Base-by-base conservation (phyloP, 805 yeast species). In the Torulaspora quercuum region DNA sequence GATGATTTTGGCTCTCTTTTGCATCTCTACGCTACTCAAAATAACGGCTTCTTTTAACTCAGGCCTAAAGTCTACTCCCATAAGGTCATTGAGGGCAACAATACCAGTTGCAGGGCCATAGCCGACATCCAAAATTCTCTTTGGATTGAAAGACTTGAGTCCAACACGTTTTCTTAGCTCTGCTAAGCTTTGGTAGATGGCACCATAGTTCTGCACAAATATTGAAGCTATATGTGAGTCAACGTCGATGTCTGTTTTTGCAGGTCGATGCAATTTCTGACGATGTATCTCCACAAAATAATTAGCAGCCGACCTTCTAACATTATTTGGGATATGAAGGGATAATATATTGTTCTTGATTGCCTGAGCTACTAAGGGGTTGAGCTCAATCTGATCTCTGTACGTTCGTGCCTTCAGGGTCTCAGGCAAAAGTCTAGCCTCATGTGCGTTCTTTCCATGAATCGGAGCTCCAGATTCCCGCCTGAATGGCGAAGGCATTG, bases 101-200 rank as follows among this genome's bases (percentile, higher is more conserved):
- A 92, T 78, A 2, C 97, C 97, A 0, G 94, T 81, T 2, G 87
- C 90, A 1, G 98, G 97, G 0, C 98, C 97, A 54, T 72, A 79
- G 0, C 95, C 90, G 9, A 86, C 75, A 52, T 86, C 94, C 33
- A 92, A 66, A 0, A 92, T 75, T 4, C 75, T 66, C 18, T 70
- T 53, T 0, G 97, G 97, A 14, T 59, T 59, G 64, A 87, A 84
- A 31, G 54, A 52, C 0, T 64, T 65, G 5, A 55, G 61, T 0
- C 79, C 82, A 13, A 70, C 57, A 25, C 89, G 67, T 28, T 69
- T 67, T 46, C 75, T 68, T 22, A 88, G 62, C 48, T 90, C 97
- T 17, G 57, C 55, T 24, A 92, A 61, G 0, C 80, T 84, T 45
- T 80, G 84, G 35, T 68, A 68, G 2, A 78, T 58, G 9, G 86